A percentile compares a stretch with the other conserved stretches of the same genome.
Evolutionary conservation across 305 asterid species (phyloP).

Genomic region (Fraxinus velutina): DNA sequence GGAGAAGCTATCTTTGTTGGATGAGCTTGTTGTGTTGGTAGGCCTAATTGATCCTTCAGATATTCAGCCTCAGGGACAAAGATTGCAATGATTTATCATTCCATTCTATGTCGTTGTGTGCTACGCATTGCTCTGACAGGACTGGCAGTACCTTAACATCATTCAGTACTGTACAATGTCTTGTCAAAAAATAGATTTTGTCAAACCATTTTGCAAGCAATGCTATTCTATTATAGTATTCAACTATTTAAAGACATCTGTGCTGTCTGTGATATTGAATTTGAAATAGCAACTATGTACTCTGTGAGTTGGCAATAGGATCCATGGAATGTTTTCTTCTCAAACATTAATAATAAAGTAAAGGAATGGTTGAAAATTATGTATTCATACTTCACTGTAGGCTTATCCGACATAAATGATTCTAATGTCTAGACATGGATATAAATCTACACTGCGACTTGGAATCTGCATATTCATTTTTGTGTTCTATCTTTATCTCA

Average conservation of each 20-base stretch:
- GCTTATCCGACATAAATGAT: not conserved
- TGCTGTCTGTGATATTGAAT: not conserved
- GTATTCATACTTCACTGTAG: not conserved
- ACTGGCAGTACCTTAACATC: not conserved
- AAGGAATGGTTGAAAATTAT: not conserved
- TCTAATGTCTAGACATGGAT: not conserved
- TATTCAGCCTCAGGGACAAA: conserved; percentile 37
- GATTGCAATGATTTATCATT: conserved; percentile 24
- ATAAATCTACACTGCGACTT: not conserved
- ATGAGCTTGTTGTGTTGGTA: conserved; percentile 90
- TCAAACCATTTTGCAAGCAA: not conserved
- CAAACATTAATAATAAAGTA: not conserved
- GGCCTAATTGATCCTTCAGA: conserved; percentile 77
- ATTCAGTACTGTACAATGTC: not conserved
- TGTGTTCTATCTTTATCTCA: not conserved
- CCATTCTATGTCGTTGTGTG: not conserved
- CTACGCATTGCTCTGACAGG: not conserved
- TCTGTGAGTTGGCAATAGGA: not conserved
- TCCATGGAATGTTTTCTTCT: not conserved
- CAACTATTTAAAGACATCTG: not conserved
- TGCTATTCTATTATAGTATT: not conserved
- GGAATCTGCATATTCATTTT: not conserved
- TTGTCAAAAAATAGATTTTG: not conserved
- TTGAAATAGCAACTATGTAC: not conserved
- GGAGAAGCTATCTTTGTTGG: conserved; percentile 69